Evolutionary conservation across 352 stramenopile genomes (phyloP).

Genomic region (Globisporangium yorkense): DNA sequence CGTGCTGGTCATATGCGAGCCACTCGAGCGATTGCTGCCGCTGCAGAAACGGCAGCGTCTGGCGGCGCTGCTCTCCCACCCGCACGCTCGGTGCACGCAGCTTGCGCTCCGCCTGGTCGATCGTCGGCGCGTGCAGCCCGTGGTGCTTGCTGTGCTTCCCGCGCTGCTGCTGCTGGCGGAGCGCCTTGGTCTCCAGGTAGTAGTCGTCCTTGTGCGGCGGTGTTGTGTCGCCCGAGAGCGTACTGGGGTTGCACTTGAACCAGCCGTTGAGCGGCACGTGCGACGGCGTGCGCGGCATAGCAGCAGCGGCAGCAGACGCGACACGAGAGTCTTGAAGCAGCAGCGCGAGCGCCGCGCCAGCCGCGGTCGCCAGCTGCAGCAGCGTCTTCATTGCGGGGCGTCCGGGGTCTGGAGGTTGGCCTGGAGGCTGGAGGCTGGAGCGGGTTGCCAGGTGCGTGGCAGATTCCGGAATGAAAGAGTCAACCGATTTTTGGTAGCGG

Average conservation of each 20-base stretch:
- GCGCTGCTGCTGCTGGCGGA: slow-evolving; percentile 6
- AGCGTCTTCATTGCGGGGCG: slow-evolving; percentile 11
- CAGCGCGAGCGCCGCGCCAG: slow-evolving; percentile 2
- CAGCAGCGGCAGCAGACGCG: background rate
- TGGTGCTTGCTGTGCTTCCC: slow-evolving; percentile 1
- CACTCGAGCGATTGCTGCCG: slow-evolving; percentile 18
- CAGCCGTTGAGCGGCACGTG: slow-evolving; percentile 25
- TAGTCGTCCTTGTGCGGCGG: slow-evolving; percentile 14
- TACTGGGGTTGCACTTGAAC: slow-evolving; percentile 27
- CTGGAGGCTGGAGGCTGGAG: background rate
- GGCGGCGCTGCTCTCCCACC: slow-evolving; percentile 11
- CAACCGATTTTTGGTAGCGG: background rate
- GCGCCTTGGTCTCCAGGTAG: slow-evolving; percentile 18
- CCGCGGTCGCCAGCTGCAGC: slow-evolving; percentile 5
- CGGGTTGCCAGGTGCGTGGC: background rate
- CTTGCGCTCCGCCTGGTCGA: background rate
- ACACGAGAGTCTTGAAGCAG: background rate
- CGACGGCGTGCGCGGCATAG: slow-evolving; percentile 5
- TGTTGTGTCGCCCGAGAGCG: slow-evolving; percentile 7
- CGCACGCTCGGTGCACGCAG: slow-evolving; percentile 5
- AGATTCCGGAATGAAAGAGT: slow-evolving; percentile 9
- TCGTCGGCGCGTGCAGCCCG: slow-evolving; percentile 2
- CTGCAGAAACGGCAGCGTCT: slow-evolving; percentile 17
- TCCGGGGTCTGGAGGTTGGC: background rate
- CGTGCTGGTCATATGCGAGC: slow-evolving; percentile 6